These are phyloP conservation scores for Dioszegia aurantiaca DNA, from an alignment of 768 basidiomycete species.

Conservation along the genomic window DNA sequence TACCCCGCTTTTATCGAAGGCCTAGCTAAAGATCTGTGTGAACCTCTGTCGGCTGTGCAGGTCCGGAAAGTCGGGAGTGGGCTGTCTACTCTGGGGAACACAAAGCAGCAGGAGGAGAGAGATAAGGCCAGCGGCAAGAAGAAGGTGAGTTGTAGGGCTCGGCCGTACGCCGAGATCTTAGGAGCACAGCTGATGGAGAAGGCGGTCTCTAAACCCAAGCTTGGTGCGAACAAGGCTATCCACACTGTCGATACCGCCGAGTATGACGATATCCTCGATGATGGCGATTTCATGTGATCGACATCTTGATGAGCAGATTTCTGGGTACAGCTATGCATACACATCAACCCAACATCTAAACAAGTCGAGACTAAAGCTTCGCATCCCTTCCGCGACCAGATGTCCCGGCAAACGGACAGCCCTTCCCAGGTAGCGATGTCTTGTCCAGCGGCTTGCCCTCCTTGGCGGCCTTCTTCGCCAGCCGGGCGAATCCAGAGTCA, in stretches of 20 bases:
- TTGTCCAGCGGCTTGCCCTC: slow-evolving; percentile 50
- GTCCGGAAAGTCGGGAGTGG: slow-evolving; percentile 81
- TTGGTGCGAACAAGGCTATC: slow-evolving; percentile 66
- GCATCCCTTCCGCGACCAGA: slow-evolving; percentile 24
- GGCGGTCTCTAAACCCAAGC: slow-evolving; percentile 65
- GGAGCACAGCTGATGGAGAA: slow-evolving; percentile 52
- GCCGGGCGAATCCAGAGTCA: slow-evolving; percentile 48
- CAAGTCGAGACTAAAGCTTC: slow-evolving; percentile 25
- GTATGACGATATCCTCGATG: slow-evolving; percentile 88
- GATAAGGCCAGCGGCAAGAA: slow-evolving; percentile 87
- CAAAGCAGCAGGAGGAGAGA: slow-evolving; percentile 87
- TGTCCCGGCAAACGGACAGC: slow-evolving; percentile 49
- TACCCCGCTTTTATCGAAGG: slow-evolving; percentile 81
- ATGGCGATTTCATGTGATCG: slow-evolving; percentile 90
- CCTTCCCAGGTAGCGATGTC: slow-evolving; percentile 30
- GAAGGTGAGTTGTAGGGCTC: slow-evolving; percentile 57
- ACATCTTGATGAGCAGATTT: neutral
- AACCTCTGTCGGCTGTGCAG: slow-evolving; percentile 82
- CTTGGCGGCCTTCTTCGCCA: slow-evolving; percentile 48
- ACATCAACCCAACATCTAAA: neutral
- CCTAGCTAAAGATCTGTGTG: slow-evolving; percentile 70
- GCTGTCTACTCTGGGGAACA: slow-evolving; percentile 83
- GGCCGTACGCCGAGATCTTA: neutral
- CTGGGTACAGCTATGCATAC: neutral
- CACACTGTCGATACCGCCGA: slow-evolving; percentile 69